Evolutionary conservation across 345 rosid genomes (phyloP).

Genomic region (Eucalyptus regnans): DNA sequence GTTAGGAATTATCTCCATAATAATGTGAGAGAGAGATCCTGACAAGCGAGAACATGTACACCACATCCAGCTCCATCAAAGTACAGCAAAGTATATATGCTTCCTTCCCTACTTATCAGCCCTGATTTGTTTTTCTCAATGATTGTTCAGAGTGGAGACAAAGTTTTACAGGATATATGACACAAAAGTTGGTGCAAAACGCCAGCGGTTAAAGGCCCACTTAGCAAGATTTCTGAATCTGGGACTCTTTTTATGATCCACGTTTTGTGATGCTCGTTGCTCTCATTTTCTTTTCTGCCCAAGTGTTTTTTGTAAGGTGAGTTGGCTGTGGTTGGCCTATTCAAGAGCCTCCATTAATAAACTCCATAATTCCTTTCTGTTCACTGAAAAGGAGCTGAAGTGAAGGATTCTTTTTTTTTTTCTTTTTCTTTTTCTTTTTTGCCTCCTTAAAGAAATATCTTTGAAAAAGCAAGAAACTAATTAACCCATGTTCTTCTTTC

Average conservation of each 20-base stretch:
- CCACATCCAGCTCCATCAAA: background rate
- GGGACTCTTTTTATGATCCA: background rate
- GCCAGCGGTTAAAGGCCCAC: background rate
- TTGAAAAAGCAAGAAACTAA: background rate
- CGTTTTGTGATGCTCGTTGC: background rate
- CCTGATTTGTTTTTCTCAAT: conserved; percentile 3
- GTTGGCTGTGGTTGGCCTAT: background rate
- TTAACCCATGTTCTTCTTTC: background rate
- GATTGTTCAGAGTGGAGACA: conserved; percentile 22
- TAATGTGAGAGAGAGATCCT: conserved; percentile 2
- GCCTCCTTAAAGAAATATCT: background rate
- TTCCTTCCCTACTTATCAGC: background rate
- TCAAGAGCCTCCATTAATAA: background rate
- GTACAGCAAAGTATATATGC: background rate
- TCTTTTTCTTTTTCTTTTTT: background rate
- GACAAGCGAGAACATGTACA: background rate
- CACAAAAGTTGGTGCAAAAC: conserved; percentile 11
- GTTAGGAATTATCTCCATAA: background rate
- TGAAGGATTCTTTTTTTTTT: background rate
- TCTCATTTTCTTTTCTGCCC: background rate
- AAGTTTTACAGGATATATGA: conserved; percentile 2
- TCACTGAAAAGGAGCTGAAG: background rate
- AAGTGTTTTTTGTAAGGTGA: background rate
- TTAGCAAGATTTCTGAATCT: background rate
- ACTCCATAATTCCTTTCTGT: background rate